phyloP scores from a whole-genome alignment of 306 rosid genomes.

The Casuarina glauca region DNA sequence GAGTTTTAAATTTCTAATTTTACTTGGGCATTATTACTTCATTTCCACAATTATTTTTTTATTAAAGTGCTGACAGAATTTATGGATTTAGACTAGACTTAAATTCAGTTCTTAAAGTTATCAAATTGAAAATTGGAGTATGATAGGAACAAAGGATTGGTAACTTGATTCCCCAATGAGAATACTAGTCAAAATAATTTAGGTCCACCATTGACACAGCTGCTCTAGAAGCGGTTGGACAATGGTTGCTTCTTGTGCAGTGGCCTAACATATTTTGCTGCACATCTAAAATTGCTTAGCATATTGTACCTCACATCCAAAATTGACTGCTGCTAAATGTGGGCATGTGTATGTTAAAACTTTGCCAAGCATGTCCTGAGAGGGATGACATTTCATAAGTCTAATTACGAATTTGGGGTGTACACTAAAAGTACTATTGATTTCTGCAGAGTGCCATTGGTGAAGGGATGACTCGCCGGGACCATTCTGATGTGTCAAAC shows the following conservation, averaged over 20 bases:
- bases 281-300: not conserved
- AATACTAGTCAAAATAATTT: not conserved
- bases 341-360: not conserved
- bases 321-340: not conserved
- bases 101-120: too few relatives aligned
- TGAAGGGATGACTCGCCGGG: constrained; percentile 99
- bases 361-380: constrained; percentile 5
- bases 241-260: not conserved
- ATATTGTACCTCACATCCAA: not conserved
- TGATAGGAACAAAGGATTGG: too few relatives aligned
- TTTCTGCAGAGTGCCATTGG: constrained; percentile 96
- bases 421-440: constrained; percentile 22
- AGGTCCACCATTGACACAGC: not conserved
- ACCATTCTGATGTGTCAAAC: constrained; percentile 97
- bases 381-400: constrained; percentile 18
- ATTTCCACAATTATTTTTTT: too few relatives aligned
- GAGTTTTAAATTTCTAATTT: too few relatives aligned
- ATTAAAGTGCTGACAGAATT: too few relatives aligned
- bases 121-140: too few relatives aligned
- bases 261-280: not conserved
- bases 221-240: not conserved
- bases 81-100: too few relatives aligned
- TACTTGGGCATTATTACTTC: too few relatives aligned
- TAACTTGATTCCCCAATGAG: not conserved
- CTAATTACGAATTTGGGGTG: constrained; percentile 3